Base-by-base conservation (phyloP, 192 early-diverging fungal species). In the Spizellomyces punctatus region DNA sequence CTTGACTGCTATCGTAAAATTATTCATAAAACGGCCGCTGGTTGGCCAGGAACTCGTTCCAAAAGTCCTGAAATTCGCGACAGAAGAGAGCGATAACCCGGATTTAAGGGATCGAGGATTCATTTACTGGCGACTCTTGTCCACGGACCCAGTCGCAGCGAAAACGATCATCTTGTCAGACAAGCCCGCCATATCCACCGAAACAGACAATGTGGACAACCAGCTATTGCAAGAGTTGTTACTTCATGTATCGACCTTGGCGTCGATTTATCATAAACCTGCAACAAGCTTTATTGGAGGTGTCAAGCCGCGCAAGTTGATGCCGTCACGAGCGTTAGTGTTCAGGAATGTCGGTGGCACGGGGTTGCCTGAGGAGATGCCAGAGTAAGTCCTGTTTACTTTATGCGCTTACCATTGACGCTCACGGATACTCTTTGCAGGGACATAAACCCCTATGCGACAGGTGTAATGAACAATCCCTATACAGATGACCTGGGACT, bases 61-160 rank as follows among this genome's bases (percentile, higher is more conserved):
- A 44, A 92, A 93, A 79, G 89, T 99, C 52, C 83, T 99, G 22
- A 96, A 98, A 78, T 92, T 88, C 86, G 91, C 96, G 8, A 98
- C 96, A 8, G 94, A 98, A 78, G 91, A 95, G 42, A 87, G 90
- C 22, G 98, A 96, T 72, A 98, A 98, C 78, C 98, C 98, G 1
- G 98, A 99, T 82, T 83, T 99, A 64, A 89, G 98, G 61, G 98
- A 99, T 79, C 89, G 98, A 54, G 98, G 94, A 6, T 98, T 94
- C 66, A 96, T 99, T 72, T 98, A 98, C 81, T 98, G 98, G 96
- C 83, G 98, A 16, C 78, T 99, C 65, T 80, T 99, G 17, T 96
- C 95, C 10, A 96, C 96, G 0, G 94, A 98, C 74, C 95, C 95
- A 12, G 91, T 91, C 47, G 90, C 91, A 6, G 91, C 94, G 6